Evolutionary conservation across 2,329 filamentous ascomycete genomes (phyloP), one percentile per base, ranked within the genome.

Genomic region (Acephala macrosclerotiorum): DNA sequence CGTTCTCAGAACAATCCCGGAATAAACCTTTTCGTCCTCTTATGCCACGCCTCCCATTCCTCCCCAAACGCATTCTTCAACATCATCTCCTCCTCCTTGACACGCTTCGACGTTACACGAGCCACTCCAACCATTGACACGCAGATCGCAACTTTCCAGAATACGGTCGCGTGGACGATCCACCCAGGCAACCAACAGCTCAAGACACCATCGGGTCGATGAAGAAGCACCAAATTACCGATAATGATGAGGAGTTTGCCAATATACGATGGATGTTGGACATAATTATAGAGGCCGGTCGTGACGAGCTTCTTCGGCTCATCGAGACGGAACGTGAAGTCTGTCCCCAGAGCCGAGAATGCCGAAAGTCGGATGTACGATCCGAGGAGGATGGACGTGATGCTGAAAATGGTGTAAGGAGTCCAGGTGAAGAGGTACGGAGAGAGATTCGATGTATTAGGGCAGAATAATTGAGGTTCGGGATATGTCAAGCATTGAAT

Each of bases 261-360:
- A 0, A 80, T 82, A 80, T 98, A 98, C 66, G 91, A 91, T 12
- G 95, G 95, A 79, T 98, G 95, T 26, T 96, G 84, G 58, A 95
- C 81, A 58, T 85, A 79, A 4, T 82, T 81, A 77, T 97, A 98
- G 29, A 97, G 80, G 0, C 95, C 95, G 33, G 82, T 82, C 0
- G 91, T 96, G 1, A 97, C 91, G 22, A 98, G 84, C 56, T 83
- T 84, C 77, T 97, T 78, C 0, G 85, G 85, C 60, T 77, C 71
- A 0, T 80, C 75, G 1, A 88, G 79, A 1, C 79, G 77, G 68
- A 86, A 88, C 0, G 85, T 87, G 69, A 87, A 87, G 64, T 84
- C 80, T 11, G 74, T 76, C 1, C 85, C 85, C 0, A 87, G 78
- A 0, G 78, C 74, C 0, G 76, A 73, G 68, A 81, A 86, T 0